These are phyloP conservation scores for Solanum pinnatisectum DNA, from an alignment of 257 asterid species.

Conservation along the genomic window DNA sequence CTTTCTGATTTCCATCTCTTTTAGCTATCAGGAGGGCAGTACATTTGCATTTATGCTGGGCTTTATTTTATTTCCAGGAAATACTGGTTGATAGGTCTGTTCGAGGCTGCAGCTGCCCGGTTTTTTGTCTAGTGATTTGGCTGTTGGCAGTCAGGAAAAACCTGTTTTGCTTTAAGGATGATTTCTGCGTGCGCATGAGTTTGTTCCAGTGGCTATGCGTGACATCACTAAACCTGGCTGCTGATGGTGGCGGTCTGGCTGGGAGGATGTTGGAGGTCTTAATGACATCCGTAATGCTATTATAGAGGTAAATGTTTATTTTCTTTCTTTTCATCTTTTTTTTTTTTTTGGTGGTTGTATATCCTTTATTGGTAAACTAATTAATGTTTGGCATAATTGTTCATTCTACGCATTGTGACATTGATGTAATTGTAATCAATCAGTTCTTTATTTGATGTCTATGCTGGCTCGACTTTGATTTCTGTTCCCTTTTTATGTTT, in stretches of 20 bases:
- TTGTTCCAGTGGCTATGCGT: slow-evolving; percentile 97
- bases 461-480: background rate
- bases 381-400: background rate
- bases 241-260: slow-evolving; percentile 79
- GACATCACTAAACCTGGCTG: slow-evolving; percentile 74
- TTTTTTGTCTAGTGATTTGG: slow-evolving; percentile 41
- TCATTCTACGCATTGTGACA: background rate
- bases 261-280: slow-evolving; percentile 99
- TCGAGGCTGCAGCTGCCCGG: slow-evolving; percentile 81
- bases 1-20: background rate
- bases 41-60: background rate
- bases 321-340: background rate
- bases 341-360: background rate
- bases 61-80: slow-evolving; percentile 36
- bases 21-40: background rate
- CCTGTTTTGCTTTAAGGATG: slow-evolving; percentile 56
- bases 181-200: slow-evolving; percentile 75
- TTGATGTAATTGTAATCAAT: background rate
- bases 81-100: slow-evolving; percentile 89
- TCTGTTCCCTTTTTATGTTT: background rate
- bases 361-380: background rate
- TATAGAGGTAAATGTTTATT: slow-evolving; percentile 45
- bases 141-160: slow-evolving; percentile 26
- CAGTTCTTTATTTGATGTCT: background rate
- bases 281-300: slow-evolving; percentile 65